Conservation (phyloP, 2,329 filamentous ascomycete genomes). For the Sporothrix phasma region DNA sequence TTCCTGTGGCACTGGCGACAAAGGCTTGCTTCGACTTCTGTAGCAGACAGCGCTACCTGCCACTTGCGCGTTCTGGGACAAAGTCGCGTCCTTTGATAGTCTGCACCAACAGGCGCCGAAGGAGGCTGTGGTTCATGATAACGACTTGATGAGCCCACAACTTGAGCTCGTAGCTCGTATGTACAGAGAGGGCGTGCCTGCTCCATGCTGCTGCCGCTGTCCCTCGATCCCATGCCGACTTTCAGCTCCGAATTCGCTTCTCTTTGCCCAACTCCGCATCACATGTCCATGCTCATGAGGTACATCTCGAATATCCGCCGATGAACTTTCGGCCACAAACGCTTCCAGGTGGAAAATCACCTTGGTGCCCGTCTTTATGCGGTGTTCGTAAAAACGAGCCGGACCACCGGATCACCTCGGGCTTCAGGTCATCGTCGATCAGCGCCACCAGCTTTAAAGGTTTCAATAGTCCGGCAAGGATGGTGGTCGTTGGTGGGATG, state of each 20-base stretch:
- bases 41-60: background rate
- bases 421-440: conserved; percentile 81
- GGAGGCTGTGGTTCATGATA: no score
- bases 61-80: background rate
- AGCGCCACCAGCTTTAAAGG: conserved; percentile 82
- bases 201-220: background rate
- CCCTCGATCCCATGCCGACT: background rate
- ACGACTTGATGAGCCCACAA: no score
- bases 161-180: no score
- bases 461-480: conserved; percentile 89
- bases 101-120: background rate
- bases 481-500: conserved; percentile 88
- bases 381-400: conserved; percentile 96
- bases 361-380: conserved; percentile 84
- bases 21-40: background rate
- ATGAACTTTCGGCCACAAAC: conserved; percentile 98
- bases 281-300: conserved; percentile 74
- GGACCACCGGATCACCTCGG: conserved; percentile 89
- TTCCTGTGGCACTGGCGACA: background rate
- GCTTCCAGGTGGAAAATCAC: conserved; percentile 97
- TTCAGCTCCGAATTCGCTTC: background rate
- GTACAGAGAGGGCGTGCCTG: no score
- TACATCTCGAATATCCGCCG: conserved; percentile 89
- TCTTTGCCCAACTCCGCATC: conserved; percentile 18
- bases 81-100: background rate